Percentiles rank a stretch among this genome's conserved stretches.
These are phyloP conservation scores for Colletotrichum sp. DNA, from an alignment of 2,329 filamentous ascomycete genomes.

Conservation along the genomic window DNA sequence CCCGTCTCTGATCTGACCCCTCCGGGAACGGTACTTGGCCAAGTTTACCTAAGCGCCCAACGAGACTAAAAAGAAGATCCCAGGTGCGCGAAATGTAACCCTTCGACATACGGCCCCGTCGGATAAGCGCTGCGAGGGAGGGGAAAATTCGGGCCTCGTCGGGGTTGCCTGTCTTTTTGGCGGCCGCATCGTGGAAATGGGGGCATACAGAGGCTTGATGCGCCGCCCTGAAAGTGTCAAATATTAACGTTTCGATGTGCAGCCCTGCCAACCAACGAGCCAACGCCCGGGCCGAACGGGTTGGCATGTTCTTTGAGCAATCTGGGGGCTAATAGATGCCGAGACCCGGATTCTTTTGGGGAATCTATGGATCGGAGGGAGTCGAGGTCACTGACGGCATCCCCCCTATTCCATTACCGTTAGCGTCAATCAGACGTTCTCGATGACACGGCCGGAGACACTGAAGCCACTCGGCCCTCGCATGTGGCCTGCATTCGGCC, in stretches of 20 bases:
- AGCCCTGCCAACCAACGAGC: background rate
- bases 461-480: background rate
- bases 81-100: background rate
- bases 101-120: background rate
- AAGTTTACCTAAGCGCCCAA: background rate
- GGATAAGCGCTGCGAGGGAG: background rate
- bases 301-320: background rate
- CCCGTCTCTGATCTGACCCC: background rate
- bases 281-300: background rate
- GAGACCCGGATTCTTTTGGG: background rate
- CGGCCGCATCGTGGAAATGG: background rate
- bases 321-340: background rate
- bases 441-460: background rate
- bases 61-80: background rate
- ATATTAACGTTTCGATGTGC: background rate
- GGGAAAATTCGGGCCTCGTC: background rate
- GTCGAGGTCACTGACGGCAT: background rate
- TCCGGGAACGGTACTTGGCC: background rate
- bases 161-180: background rate
- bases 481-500: conserved; percentile 2
- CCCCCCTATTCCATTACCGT: background rate
- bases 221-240: background rate
- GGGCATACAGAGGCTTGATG: background rate
- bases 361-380: background rate
- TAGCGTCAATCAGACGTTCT: background rate